phyloP scores from a whole-genome alignment of 768 basidiomycete species.

The Panus rudis region DNA sequence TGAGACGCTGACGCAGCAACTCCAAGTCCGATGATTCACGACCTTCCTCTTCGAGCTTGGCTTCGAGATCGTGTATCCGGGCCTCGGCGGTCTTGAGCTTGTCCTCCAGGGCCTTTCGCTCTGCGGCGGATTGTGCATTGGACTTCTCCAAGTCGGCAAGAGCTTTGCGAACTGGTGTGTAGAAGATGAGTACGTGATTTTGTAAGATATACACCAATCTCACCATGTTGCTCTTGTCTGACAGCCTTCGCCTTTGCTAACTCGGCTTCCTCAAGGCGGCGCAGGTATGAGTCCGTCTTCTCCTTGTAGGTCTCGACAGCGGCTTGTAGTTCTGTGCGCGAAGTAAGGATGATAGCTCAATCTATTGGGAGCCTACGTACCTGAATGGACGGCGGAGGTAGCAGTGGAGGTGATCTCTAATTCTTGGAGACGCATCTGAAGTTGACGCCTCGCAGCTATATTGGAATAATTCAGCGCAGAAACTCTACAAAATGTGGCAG shows the following conservation, averaged over 20 bases:
- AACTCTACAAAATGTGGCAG: too few relatives aligned
- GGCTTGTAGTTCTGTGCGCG: slow-evolving; percentile 47
- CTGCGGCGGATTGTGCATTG: slow-evolving; percentile 41
- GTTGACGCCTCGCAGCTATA: slow-evolving; percentile 50
- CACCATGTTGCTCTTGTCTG: slow-evolving; percentile 59
- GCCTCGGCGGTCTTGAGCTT: slow-evolving; percentile 43
- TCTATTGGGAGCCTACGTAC: slow-evolving; percentile 26
- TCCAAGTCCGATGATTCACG: slow-evolving; percentile 60
- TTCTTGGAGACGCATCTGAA: slow-evolving; percentile 56
- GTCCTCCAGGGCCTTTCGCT: slow-evolving; percentile 46
- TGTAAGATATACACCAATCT: not conserved
- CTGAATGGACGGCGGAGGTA: slow-evolving; percentile 52
- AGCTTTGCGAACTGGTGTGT: slow-evolving; percentile 45
- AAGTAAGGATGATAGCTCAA: not conserved
- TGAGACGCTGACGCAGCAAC: slow-evolving; percentile 57
- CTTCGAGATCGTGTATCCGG: slow-evolving; percentile 51
- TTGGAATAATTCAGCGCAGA: slow-evolving; percentile 3
- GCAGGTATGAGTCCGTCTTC: slow-evolving; percentile 52
- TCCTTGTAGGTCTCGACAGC: slow-evolving; percentile 59
- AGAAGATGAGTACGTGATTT: not conserved
- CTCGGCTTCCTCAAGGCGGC: slow-evolving; percentile 60
- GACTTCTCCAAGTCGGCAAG: slow-evolving; percentile 57
- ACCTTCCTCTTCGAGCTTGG: slow-evolving; percentile 60
- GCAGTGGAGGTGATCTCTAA: slow-evolving; percentile 53
- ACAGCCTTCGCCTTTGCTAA: slow-evolving; percentile 59